Conservation (phyloP, 2,329 filamentous ascomycete genomes). For the Tolypocladium ophioglossoides region DNA sequence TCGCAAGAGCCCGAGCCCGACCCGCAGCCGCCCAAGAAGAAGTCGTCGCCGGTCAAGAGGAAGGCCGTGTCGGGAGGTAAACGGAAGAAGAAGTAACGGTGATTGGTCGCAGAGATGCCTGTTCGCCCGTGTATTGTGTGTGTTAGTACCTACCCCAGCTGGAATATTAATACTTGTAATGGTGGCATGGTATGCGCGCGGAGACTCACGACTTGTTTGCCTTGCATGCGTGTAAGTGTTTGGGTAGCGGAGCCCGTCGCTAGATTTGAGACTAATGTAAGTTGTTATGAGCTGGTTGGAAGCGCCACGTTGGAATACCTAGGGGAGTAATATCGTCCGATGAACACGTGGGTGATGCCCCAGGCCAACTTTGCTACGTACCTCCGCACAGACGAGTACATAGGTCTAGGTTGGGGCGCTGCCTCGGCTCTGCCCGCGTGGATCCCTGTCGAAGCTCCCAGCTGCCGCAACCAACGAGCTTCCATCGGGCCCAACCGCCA, state of each 20-base stretch:
- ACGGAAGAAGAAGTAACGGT: constrained; percentile 23
- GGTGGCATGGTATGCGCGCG: not conserved
- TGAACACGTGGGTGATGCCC: not conserved
- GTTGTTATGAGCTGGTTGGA: not conserved
- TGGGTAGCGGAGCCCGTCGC: no score
- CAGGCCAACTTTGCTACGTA: not conserved
- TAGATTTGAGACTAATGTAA: not conserved
- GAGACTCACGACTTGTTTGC: not conserved
- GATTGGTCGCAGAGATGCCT: not conserved
- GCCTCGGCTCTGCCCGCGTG: constrained; percentile 15
- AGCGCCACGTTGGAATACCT: not conserved
- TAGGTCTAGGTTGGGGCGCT: no score
- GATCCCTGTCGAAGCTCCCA: constrained; percentile 12
- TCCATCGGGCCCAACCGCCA: not conserved
- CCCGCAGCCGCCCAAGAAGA: constrained; percentile 16
- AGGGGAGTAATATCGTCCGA: no score
- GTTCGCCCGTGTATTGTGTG: not conserved
- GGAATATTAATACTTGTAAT: not conserved
- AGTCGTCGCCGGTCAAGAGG: constrained; percentile 29
- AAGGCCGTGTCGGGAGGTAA: constrained; percentile 21
- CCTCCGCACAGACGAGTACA: no score
- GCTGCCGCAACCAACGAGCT: not conserved
- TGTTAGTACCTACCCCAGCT: not conserved
- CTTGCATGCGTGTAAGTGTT: not conserved
- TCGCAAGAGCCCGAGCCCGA: constrained; percentile 18